Evolutionary conservation across 2,329 filamentous ascomycete genomes (phyloP).

Genomic region (Trichocomaceae sp.): DNA sequence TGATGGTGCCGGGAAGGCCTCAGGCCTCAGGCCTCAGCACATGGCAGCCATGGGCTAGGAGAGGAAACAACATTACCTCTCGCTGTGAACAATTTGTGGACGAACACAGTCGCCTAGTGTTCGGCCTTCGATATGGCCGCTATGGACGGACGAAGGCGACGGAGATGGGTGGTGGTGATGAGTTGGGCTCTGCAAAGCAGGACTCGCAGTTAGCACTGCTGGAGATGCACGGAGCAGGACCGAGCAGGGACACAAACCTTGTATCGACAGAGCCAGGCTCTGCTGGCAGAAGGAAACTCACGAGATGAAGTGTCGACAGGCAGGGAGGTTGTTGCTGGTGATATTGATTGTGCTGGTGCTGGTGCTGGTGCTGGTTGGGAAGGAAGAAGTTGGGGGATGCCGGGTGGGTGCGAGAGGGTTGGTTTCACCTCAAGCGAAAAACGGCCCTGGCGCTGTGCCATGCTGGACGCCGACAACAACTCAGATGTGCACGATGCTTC

Average conservation of each 20-base stretch:
- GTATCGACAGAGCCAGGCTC: not conserved
- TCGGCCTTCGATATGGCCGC: constrained; percentile 13
- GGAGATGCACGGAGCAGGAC: not conserved
- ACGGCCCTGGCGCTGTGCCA: constrained; percentile 27
- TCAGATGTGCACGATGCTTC: no score
- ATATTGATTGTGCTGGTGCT: no score
- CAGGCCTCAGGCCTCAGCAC: constrained; percentile 18
- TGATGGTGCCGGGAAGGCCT: not conserved
- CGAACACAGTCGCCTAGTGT: constrained; percentile 26
- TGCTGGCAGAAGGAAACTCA: not conserved
- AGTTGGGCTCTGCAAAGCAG: constrained; percentile 20
- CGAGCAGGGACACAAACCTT: constrained; percentile 11
- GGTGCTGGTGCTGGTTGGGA: constrained; percentile 10
- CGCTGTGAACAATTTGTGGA: constrained; percentile 19
- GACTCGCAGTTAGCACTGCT: constrained; percentile 30
- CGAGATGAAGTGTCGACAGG: not conserved
- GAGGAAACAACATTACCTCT: constrained; percentile 27
- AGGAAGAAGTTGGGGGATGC: constrained; percentile 20
- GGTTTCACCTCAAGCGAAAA: constrained; percentile 40
- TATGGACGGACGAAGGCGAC: constrained; percentile 17
- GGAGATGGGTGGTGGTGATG: constrained; percentile 29
- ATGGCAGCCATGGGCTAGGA: constrained; percentile 29
- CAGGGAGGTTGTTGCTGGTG: no score
- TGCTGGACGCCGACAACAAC: constrained; percentile 18
- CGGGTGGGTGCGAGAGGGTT: constrained; percentile 30